phyloP scores from a whole-genome alignment of 2,329 filamentous ascomycete genomes.

The Lithohypha guttulata region DNA sequence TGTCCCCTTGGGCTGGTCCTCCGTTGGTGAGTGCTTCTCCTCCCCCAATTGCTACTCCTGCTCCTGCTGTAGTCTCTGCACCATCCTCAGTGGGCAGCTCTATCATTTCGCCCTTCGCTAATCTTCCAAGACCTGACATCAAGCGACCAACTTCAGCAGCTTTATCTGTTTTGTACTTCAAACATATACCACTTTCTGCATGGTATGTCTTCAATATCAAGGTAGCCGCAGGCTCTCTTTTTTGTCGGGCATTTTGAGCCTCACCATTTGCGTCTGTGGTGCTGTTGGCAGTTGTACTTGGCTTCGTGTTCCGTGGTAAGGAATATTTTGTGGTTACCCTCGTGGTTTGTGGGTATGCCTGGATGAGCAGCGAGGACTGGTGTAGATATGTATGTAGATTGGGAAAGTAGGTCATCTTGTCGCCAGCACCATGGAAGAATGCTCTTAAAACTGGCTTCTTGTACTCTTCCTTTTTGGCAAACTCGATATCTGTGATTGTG shows the following conservation, averaged over 20 bases:
- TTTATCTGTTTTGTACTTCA: conserved; percentile 89
- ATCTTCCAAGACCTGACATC: conserved; percentile 61
- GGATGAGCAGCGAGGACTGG: conserved; percentile 72
- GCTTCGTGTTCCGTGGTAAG: conserved; percentile 25
- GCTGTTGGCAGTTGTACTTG: conserved; percentile 22
- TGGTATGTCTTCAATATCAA: conserved; percentile 87
- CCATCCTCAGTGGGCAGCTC: conserved; percentile 25
- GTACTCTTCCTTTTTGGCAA: too few species aligned
- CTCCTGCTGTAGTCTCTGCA: conserved; percentile 29
- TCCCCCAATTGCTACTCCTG: conserved; percentile 21
- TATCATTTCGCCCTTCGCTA: conserved; percentile 60
- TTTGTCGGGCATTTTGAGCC: conserved; percentile 4
- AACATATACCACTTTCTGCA: conserved; percentile 63
- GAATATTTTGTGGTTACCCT: conserved; percentile 86
- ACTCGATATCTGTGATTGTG: too few species aligned
- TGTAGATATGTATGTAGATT: conserved; percentile 86
- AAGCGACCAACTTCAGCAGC: conserved; percentile 79
- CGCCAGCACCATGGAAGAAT: too few species aligned
- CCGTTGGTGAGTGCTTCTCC: conserved; percentile 9
- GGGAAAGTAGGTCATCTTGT: conserved; percentile 66
- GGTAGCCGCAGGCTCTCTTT: conserved; percentile 44
- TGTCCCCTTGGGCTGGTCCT: conserved; percentile 12
- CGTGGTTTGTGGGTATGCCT: conserved; percentile 67
- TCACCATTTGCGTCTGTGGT: conserved; percentile 18
- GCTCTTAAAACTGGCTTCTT: too few species aligned